phyloP scores from a whole-genome alignment of 441 rosid genomes.

The Adansonia gregorii region DNA sequence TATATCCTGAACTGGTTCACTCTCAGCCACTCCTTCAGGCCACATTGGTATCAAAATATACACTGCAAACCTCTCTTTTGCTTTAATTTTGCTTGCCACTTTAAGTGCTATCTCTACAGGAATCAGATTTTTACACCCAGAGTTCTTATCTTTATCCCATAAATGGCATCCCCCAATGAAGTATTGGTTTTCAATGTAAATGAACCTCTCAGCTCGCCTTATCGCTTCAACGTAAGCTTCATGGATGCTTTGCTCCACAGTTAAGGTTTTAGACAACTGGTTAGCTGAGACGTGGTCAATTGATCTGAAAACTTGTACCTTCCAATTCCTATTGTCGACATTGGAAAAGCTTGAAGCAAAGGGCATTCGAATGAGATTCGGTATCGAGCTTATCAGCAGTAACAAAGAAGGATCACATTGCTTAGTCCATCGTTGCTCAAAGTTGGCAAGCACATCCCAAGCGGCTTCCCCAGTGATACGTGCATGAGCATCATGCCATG shows the following conservation, averaged over 20 bases:
- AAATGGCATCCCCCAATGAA: constrained; percentile 85
- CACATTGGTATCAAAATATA: constrained; percentile 92
- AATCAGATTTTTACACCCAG: constrained; percentile 81
- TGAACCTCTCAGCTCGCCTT: constrained; percentile 71
- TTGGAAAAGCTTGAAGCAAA: constrained; percentile 37
- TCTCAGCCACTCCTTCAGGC: constrained; percentile 89
- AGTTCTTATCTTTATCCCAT: constrained; percentile 64
- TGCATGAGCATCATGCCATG: constrained; percentile 90
- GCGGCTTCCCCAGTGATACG: constrained; percentile 75
- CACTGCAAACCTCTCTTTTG: constrained; percentile 68
- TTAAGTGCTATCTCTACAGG: constrained; percentile 84
- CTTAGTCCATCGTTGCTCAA: constrained; percentile 85
- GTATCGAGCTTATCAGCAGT: constrained; percentile 45
- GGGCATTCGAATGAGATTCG: constrained; percentile 41
- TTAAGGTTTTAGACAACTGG: constrained; percentile 52
- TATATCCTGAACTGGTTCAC: constrained; percentile 81
- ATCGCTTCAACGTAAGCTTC: constrained; percentile 79
- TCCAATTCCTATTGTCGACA: constrained; percentile 54
- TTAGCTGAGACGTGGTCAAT: constrained; percentile 66
- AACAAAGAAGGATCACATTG: constrained; percentile 66
- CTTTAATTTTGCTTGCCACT: constrained; percentile 59
- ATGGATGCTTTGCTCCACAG: constrained; percentile 71
- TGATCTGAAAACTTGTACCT: constrained; percentile 77
- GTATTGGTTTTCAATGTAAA: constrained; percentile 88
- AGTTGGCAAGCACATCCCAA: constrained; percentile 66